Evolutionary conservation across 2,329 filamentous ascomycete genomes (phyloP), one percentile per base, ranked within the genome.

Genomic region (Exophiala spinifera): DNA sequence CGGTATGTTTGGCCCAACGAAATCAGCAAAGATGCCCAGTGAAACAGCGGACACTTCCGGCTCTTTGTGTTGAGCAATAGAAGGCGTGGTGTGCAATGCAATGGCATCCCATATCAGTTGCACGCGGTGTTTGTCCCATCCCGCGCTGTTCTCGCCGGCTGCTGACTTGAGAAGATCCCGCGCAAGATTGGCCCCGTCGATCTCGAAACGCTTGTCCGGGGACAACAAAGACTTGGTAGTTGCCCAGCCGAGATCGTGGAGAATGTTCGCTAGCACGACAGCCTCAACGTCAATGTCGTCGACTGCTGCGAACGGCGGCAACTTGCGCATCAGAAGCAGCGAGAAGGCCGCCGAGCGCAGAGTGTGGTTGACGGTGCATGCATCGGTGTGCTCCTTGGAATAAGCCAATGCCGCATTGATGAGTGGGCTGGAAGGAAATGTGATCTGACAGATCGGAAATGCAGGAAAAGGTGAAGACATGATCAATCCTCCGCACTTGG

Each of bases 101-200:
- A 80, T 79, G 11, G 71, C 63, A 58, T 79, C 76, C 75, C 75
- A 79, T 13, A 76, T 69, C 4, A 78, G 66, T 63, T 79, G 76
- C 3, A 74, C 56, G 3, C 72, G 67, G 28, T 70, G 67, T 23
- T 71, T 65, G 44, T 74, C 69, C 73, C 74, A 77, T 4, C 14
- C 36, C 5, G 60, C 51, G 8, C 52, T 51, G 15, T 23, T 20
- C 7, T 40, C 17, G 3, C 57, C 58, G 19, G 25, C n/a, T 14
- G 21, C 21, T 3, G 17, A 23, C 25, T 40, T 34, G 49, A 61
- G 42, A 52, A 77, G 78, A 0, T 70, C 63, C 0, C 72, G 64
- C 1, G 76, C 74, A 2, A 69, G 72, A 50, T 75, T 71, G 7
- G 76, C 77, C 13, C 76, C 72, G 60, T 80, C 77, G 20, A 79